Base-by-base conservation (phyloP, 176 grass and related monocot genomes). In the Zizania latifolia region DNA sequence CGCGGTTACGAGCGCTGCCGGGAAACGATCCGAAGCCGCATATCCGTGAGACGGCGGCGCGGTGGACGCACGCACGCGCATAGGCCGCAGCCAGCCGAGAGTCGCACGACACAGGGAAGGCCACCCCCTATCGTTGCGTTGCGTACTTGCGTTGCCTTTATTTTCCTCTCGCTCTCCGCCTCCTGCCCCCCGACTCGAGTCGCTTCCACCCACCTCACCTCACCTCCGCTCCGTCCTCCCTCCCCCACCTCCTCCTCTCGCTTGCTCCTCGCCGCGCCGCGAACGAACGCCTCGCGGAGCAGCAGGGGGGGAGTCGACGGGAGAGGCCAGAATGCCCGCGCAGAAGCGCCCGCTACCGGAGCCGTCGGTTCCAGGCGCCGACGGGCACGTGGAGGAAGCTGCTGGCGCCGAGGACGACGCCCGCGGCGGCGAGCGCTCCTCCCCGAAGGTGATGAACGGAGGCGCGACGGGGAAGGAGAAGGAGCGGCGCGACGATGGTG, bases 111-210 rank as follows among this genome's bases (percentile, higher is more conserved):
- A 82, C 65, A 30, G 37, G 19, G 36, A 58, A 70, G 70, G 68
- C n/a, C 78, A 50, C 26, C 14, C 9, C 6, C 22, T 6, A 22
- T 32, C 71, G 32, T 63, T 26, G 58, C 33, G 10, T n/a, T n/a
- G n/a, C 71, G 32, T n/a, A n/a, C n/a, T 63, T 26, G 58, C 33
- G 10, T 61, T 36, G 66, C 50, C 58, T 38, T 61, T 64, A 71
- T 87, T 68, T 80, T 83, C 71, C 84, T 87, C 88, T 90, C 65
- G 81, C 71, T 66, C 81, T 85, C 78, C 72, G 72, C 64, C 84
- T 89, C 71, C 76, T 45, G 10, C 75, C 43, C 37, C 31, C 72
- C 85, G 33, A 78, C 29, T 63, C 82, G 58, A 82, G 67, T 68
- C 85, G 85, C 79, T 72, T 82, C 70, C 82, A 65, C 82, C 82